Conservation (phyloP, 768 basidiomycete species). For the Mycena pura region DNA sequence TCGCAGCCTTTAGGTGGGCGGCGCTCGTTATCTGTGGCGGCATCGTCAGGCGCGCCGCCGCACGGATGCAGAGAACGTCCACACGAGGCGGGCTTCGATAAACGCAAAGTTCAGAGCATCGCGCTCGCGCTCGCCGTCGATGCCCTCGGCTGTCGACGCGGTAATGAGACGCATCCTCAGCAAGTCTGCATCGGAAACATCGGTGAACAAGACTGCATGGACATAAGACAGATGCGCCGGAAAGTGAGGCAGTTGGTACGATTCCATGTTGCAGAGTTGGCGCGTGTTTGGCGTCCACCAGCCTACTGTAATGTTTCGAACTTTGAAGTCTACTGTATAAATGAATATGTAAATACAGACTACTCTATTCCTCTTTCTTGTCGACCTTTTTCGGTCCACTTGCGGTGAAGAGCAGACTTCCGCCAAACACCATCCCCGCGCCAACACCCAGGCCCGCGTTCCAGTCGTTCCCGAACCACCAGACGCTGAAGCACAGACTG, state of each 20-base stretch:
- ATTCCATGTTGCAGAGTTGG: conserved; percentile 51
- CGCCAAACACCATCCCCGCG: conserved; percentile 75
- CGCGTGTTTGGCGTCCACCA: not conserved
- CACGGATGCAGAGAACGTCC: conserved; percentile 32
- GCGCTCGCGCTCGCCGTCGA: conserved; percentile 70
- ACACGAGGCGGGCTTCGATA: conserved; percentile 82
- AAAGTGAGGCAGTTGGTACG: conserved; percentile 62
- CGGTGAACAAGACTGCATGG: conserved; percentile 69
- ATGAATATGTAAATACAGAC: too few relatives aligned
- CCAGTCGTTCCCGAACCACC: conserved; percentile 83
- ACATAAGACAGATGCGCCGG: conserved; percentile 47
- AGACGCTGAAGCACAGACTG: conserved; percentile 81
- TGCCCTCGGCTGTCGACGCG: conserved; percentile 67
- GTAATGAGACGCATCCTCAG: conserved; percentile 72
- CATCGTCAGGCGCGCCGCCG: not conserved
- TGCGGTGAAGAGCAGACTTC: conserved; percentile 66
- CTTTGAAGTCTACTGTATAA: not conserved
- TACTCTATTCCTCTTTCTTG: conserved; percentile 19
- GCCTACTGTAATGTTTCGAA: not conserved
- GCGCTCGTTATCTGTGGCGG: conserved; percentile 74
- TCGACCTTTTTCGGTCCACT: conserved; percentile 25
- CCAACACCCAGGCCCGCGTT: conserved; percentile 69
- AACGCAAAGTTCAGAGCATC: conserved; percentile 90
- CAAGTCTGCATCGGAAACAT: conserved; percentile 66
- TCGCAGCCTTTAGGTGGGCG: conserved; percentile 83